phyloP scores from a whole-genome alignment of 352 stramenopile species.

The Achlya hypogyna region DNA sequence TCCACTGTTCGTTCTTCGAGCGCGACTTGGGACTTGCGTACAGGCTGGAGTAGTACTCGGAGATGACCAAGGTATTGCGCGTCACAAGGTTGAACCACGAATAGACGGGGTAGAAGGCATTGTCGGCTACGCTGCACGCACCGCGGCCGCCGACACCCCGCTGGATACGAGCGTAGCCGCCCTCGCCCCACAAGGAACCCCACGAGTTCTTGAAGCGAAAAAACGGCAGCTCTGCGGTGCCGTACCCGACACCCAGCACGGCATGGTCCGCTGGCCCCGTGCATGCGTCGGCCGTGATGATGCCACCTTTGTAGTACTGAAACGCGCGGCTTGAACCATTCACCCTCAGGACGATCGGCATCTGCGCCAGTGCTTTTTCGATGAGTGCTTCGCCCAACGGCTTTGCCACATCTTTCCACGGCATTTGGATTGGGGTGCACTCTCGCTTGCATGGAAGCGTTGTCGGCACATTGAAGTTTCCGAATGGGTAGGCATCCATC shows the following conservation, averaged over 20 bases:
- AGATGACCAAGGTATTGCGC: not conserved
- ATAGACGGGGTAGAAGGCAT: not conserved
- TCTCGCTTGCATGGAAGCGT: conserved; percentile 27
- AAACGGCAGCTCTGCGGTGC: conserved; percentile 55
- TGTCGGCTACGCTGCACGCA: not conserved
- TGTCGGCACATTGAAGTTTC: conserved; percentile 27
- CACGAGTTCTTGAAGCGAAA: conserved; percentile 98
- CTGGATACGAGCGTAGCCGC: conserved; percentile 88
- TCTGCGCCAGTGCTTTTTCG: not conserved
- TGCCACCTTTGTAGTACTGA: conserved; percentile 94
- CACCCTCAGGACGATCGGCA: conserved; percentile 50
- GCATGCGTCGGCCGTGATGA: conserved; percentile 74
- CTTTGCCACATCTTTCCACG: not conserved
- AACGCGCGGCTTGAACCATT: conserved; percentile 88
- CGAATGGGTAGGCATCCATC: conserved; percentile 78
- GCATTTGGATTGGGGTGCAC: conserved; percentile 28
- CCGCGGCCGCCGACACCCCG: conserved; percentile 41
- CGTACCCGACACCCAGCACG: conserved; percentile 94
- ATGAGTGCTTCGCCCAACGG: not conserved
- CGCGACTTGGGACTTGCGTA: not conserved
- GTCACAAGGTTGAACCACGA: not conserved
- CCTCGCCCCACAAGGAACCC: conserved; percentile 86
- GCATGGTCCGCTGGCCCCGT: conserved; percentile 94
- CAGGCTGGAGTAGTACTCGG: not conserved
- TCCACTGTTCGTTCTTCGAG: not conserved